Evolutionary conservation across 805 yeast species (phyloP).

Genomic region (Saturnispora kantuleensis): DNA sequence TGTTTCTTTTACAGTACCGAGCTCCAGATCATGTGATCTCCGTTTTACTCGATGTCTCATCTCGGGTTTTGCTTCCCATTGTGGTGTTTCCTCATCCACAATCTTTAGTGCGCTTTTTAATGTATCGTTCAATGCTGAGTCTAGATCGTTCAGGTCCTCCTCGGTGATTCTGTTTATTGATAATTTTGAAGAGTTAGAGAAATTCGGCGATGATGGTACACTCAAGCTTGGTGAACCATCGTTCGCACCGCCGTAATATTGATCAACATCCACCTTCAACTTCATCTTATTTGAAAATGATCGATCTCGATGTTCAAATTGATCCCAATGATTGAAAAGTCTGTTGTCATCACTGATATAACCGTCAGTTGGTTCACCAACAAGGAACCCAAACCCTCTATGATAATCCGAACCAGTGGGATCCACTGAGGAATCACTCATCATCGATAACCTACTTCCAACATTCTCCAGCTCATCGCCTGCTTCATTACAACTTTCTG

Average conservation of each 20-base stretch:
- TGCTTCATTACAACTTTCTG: too few relatives aligned
- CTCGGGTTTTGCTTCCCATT: not conserved
- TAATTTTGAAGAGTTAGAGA: not conserved
- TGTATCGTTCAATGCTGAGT: conserved; percentile 10
- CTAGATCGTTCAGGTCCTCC: conserved; percentile 7
- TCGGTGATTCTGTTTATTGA: conserved; percentile 1
- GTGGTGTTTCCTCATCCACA: conserved; percentile 1
- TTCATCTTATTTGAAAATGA: not conserved
- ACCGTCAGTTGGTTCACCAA: too few relatives aligned
- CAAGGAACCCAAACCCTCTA: too few relatives aligned
- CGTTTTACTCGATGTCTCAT: not conserved
- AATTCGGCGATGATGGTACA: not conserved
- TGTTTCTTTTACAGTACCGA: not conserved
- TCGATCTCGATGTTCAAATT: too few relatives aligned
- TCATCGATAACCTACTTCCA: too few relatives aligned
- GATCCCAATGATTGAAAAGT: too few relatives aligned
- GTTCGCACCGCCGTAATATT: too few relatives aligned
- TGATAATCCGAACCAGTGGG: too few relatives aligned
- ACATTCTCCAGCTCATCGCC: too few relatives aligned
- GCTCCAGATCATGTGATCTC: too few relatives aligned
- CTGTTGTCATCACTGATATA: too few relatives aligned
- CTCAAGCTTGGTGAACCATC: not conserved
- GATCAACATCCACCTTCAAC: not conserved
- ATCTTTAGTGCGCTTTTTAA: conserved; percentile 5
- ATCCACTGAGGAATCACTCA: too few relatives aligned